These are phyloP conservation scores for Yamadazyma triangularis DNA, from an alignment of 1,139 yeast genomes.

Conservation along the genomic window DNA sequence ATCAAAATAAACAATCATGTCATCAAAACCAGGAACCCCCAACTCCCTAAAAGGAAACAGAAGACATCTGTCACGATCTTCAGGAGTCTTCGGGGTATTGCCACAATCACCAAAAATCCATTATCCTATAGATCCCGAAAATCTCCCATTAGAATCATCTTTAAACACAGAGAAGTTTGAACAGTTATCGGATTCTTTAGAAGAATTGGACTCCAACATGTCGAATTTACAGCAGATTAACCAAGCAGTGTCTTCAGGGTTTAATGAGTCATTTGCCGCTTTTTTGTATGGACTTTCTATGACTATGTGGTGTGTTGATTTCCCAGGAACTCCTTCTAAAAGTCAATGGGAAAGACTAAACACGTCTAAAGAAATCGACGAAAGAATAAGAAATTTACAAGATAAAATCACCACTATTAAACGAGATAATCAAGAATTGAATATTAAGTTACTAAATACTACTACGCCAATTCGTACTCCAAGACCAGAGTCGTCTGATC, in stretches of 20 bases:
- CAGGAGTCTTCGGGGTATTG: constrained; percentile 34
- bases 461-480: constrained; percentile 1
- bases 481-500: no score
- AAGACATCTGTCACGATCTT: constrained; percentile 34
- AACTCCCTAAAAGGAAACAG: constrained; percentile 3
- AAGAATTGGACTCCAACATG: constrained; percentile 48
- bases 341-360: constrained; percentile 32
- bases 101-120: constrained; percentile 42
- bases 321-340: constrained; percentile 39
- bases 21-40: constrained; percentile 8
- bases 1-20: constrained; percentile 2
- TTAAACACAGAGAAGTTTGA: constrained; percentile 29
- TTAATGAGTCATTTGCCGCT: constrained; percentile 62
- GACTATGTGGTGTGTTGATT: constrained; percentile 66
- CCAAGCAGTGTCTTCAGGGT: constrained; percentile 43
- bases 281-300: constrained; percentile 58
- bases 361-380: constrained; percentile 22
- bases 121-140: constrained; percentile 38
- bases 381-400: constrained; percentile 19
- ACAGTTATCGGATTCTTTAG: constrained; percentile 49
- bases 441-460: constrained; percentile 16
- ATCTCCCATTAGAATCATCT: constrained; percentile 33
- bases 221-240: constrained; percentile 45
- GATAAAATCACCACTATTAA: constrained; percentile 19
- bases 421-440: constrained; percentile 24